Conservation (phyloP, 768 basidiomycete species). For the Lentinula sp. region DNA sequence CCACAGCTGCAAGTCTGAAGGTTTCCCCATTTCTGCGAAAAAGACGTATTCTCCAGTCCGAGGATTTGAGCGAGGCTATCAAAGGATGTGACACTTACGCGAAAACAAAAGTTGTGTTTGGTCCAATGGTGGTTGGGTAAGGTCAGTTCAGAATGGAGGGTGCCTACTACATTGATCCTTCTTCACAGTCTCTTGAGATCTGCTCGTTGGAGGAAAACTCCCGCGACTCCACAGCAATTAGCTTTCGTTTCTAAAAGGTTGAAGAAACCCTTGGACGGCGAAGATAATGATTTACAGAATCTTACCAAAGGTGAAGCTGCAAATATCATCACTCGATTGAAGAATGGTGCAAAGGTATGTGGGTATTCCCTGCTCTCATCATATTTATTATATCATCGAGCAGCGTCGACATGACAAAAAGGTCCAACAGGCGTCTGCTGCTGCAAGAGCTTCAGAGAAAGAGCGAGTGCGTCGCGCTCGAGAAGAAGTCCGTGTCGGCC, state of each 20-base stretch:
- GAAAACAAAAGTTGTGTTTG: conserved; percentile 44
- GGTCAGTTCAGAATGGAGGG: conserved; percentile 7
- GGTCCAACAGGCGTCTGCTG: conserved; percentile 31
- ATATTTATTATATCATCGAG: not conserved
- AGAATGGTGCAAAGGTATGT: conserved; percentile 67
- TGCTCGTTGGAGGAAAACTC: conserved; percentile 59
- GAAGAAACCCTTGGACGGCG: conserved; percentile 12
- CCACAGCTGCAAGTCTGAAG: conserved; percentile 36
- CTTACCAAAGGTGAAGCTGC: conserved; percentile 79
- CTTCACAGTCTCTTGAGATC: conserved; percentile 42
- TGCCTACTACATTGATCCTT: not conserved
- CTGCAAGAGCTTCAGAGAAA: conserved; percentile 28
- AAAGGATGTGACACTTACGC: conserved; percentile 68
- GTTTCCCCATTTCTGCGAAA: conserved; percentile 49
- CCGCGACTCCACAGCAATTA: conserved; percentile 60
- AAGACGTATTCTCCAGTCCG: conserved; percentile 47
- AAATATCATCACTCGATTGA: conserved; percentile 69
- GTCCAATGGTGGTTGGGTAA: conserved; percentile 46
- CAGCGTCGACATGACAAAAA: conserved; percentile 57
- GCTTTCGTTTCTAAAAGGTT: conserved; percentile 44
- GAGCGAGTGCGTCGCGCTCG: conserved; percentile 46
- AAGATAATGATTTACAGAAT: conserved; percentile 23
- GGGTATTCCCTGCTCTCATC: not conserved
- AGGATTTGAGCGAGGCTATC: conserved; percentile 52
- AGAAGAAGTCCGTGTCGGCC: conserved; percentile 59